Conservation (phyloP, 495 filamentous ascomycete species). For the Neurospora sp. region DNA sequence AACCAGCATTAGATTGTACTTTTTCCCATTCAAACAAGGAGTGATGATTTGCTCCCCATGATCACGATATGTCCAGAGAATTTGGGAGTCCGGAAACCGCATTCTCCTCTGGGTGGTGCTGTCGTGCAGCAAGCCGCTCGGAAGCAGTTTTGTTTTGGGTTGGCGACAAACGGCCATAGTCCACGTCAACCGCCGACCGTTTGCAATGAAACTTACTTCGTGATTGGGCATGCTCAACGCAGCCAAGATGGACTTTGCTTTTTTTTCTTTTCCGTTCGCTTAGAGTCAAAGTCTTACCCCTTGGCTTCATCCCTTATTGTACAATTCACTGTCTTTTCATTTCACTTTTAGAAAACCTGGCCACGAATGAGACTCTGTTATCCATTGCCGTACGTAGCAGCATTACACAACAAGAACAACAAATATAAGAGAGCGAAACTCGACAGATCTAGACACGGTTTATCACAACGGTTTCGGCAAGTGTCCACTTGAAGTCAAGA, state of each 20-base stretch:
- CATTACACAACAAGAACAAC: no score
- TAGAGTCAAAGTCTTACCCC: background rate
- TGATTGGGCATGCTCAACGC: background rate
- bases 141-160: background rate
- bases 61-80: no score
- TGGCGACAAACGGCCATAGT: background rate
- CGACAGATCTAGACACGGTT: no score
- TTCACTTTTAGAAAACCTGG: background rate
- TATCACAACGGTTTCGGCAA: no score
- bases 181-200: background rate
- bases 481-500: no score
- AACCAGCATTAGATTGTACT: no score
- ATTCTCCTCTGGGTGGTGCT: no score
- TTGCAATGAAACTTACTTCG: background rate
- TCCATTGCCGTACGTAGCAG: no score
- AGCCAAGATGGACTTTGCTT: background rate
- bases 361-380: background rate
- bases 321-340: background rate
- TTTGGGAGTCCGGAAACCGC: no score
- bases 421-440: no score
- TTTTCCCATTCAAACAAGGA: no score
- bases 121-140: background rate
- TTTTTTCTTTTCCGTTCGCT: background rate
- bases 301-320: background rate
- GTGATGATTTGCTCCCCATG: no score